Conservation (phyloP, 148 eudicot genomes). For the Amaranthus cruentus region DNA sequence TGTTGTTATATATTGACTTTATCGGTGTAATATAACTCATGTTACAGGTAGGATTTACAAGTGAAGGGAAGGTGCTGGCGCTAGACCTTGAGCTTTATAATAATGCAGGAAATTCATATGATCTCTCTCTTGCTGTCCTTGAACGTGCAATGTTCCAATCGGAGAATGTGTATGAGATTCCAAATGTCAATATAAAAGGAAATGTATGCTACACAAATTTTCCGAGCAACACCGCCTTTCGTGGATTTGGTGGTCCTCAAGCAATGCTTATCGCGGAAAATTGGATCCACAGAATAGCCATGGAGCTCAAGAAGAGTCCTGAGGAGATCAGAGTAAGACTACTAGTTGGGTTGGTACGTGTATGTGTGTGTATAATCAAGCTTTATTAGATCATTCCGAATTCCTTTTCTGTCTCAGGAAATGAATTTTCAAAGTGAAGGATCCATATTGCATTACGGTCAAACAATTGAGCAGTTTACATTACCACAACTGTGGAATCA, state of each 20-base stretch:
- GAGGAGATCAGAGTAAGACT: conserved; percentile 82
- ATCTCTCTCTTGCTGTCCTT: conserved; percentile 80
- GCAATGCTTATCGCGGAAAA: conserved; percentile 95
- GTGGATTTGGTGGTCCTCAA: conserved; percentile 99
- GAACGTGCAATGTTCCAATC: conserved; percentile 98
- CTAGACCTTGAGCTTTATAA: conserved; percentile 89
- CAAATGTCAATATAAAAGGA: conserved; percentile 72
- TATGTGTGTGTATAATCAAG: neutral
- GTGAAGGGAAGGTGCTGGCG: conserved; percentile 82
- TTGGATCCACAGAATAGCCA: conserved; percentile 93
- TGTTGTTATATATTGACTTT: too few species aligned
- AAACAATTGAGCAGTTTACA: conserved; percentile 68
- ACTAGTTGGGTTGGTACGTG: neutral
- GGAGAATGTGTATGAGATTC: conserved; percentile 88
- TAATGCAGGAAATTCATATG: conserved; percentile 92
- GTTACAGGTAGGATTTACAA: conserved; percentile 81
- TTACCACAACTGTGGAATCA: conserved; percentile 73
- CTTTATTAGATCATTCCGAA: conserved; percentile 1
- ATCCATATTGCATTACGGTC: conserved; percentile 73
- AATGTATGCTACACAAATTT: conserved; percentile 89
- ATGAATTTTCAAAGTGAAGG: conserved; percentile 77
- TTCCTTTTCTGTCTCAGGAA: conserved; percentile 46
- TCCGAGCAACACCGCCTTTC: conserved; percentile 93
- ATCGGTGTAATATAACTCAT: neutral
- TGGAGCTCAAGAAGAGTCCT: conserved; percentile 73